A percentile compares a stretch with the other conserved stretches of the same genome.
Conservation (phyloP, 805 yeast genomes). For the Hanseniaspora mollemarum region DNA sequence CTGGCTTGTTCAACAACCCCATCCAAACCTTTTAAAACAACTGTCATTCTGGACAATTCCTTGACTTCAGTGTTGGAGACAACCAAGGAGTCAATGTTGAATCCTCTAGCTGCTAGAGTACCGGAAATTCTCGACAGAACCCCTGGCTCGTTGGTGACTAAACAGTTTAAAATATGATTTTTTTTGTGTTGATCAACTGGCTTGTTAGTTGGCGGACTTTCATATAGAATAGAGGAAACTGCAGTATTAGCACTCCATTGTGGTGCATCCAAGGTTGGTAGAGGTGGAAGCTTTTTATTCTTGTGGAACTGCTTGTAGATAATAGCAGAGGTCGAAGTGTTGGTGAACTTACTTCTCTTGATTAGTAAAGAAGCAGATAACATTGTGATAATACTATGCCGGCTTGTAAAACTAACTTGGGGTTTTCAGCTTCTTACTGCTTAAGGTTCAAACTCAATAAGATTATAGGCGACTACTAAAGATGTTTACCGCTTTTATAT, state of each 20-base stretch:
- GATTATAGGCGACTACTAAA: too few relatives aligned
- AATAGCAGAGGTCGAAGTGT: conserved; percentile 80
- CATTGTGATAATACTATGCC: too few relatives aligned
- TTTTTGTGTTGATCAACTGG: conserved; percentile 48
- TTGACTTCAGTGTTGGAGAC: conserved; percentile 94
- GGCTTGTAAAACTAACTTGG: too few relatives aligned
- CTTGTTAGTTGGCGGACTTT: conserved; percentile 45
- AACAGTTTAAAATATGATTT: conserved; percentile 87
- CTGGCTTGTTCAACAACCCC: conserved; percentile 96
- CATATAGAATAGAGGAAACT: conserved; percentile 87
- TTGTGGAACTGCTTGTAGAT: conserved; percentile 89
- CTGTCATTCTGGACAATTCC: conserved; percentile 93
- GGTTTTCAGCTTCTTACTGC: too few relatives aligned
- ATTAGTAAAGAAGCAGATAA: conserved; percentile 1
- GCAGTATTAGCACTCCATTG: conserved; percentile 95
- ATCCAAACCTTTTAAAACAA: conserved; percentile 86
- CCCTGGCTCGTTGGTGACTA: conserved; percentile 98
- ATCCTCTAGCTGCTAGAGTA: conserved; percentile 93
- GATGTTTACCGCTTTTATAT: neutral
- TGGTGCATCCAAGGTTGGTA: conserved; percentile 89
- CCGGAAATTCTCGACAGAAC: conserved; percentile 88
- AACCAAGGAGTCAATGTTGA: conserved; percentile 93
- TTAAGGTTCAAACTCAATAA: too few relatives aligned
- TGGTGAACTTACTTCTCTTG: conserved; percentile 19
- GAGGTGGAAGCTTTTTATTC: conserved; percentile 73